Base-by-base conservation (phyloP, 352 stramenopile genomes). In the Elongisporangium senticosum region DNA sequence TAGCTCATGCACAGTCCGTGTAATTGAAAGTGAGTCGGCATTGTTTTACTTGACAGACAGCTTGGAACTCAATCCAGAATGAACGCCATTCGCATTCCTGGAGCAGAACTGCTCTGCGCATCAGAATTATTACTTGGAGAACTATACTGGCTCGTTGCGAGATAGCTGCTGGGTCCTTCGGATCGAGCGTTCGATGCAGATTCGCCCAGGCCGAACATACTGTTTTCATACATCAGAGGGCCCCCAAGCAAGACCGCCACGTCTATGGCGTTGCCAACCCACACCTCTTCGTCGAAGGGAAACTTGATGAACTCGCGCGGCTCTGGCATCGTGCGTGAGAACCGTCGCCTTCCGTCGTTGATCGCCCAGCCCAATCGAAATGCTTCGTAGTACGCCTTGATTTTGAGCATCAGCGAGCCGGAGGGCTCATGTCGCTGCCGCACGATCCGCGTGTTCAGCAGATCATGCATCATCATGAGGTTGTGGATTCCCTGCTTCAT, bases 201-300 rank as follows among this genome's bases (percentile, higher is more conserved):
- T 74, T 15, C 53, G 24, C 1, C 74, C 60, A 69, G 22, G 40
- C 50, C 2, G 7, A 39, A 11, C 66, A 77, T 73, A 48, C 63
- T 71, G 51, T 75, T 75, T n/a, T 75, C 72, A 0, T 61, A 67
- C 37, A 83, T 76, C 43, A 64, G 40, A 26, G 69, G 65, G 19
- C 51, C 24, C 4, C 69, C 74, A 14, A 86, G 37, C 4, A 86
- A 48, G 23, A 68, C 53, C 11, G 62, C 59, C 1, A 86, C 54
- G 7, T 74, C 61, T 0, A n/a, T 37, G 4, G 17, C 53, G n/a
- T 56, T 61, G 21, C 53, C 59, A 10, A 65, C 26, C 4, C 56
- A 53, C 14, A 61, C 48, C 3, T 20, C 39, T 6, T 53, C 2
- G 39, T 65, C 53, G 48, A 65, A 56, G 2, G 49, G 49, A 19